Evolutionary conservation across 1,139 yeast genomes (phyloP).

Genomic region (Candida neerlandica): DNA sequence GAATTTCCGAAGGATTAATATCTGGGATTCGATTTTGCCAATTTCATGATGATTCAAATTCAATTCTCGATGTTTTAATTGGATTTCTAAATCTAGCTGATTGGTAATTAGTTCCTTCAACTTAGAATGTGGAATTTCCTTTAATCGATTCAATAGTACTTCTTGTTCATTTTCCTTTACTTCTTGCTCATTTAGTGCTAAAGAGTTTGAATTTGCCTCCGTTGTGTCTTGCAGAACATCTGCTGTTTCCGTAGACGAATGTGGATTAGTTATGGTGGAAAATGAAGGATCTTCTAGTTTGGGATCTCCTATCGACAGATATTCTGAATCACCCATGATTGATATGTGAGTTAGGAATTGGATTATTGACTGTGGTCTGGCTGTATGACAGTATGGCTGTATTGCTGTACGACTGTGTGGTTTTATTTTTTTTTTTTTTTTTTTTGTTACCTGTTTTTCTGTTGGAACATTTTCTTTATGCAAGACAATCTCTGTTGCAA

Average conservation of each 20-base stretch:
- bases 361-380: not conserved
- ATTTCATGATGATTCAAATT: conserved; percentile 61
- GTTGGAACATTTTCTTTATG: too few relatives aligned
- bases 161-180: conserved; percentile 12
- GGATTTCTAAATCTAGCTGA: conserved; percentile 69
- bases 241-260: not conserved
- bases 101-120: conserved; percentile 44
- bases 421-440: not conserved
- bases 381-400: too few relatives aligned
- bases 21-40: conserved; percentile 63
- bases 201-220: conserved; percentile 3
- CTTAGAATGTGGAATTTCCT: conserved; percentile 39
- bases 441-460: not conserved
- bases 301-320: conserved; percentile 3
- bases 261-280: not conserved
- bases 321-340: not conserved
- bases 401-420: too few relatives aligned
- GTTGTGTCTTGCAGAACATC: conserved; percentile 1
- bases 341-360: too few relatives aligned
- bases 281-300: conserved; percentile 10
- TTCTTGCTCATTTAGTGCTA: not conserved
- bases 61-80: conserved; percentile 70
- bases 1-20: conserved; percentile 54
- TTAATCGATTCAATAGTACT: conserved; percentile 26
- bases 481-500: too few relatives aligned